Evolutionary conservation across 2,329 filamentous ascomycete genomes (phyloP).

Genomic region (Colletotrichum liriopes): DNA sequence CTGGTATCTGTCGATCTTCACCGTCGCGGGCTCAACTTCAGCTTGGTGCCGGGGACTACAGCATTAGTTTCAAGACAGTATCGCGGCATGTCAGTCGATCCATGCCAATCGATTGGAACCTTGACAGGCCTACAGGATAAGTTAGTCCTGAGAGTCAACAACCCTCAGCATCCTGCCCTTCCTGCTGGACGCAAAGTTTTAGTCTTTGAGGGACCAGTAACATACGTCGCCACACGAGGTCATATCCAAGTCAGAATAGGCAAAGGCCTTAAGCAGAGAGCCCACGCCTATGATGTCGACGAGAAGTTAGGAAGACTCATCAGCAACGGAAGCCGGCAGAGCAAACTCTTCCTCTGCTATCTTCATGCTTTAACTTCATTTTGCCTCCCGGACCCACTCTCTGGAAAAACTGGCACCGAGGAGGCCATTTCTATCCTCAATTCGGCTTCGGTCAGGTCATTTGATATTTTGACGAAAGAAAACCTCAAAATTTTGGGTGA

Average conservation of each 20-base stretch:
- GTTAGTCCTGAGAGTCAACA: constrained; percentile 58
- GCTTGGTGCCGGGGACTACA: too few species aligned
- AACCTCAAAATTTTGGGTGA: constrained; percentile 54
- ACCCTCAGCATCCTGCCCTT: constrained; percentile 53
- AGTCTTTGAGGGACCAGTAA: constrained; percentile 4
- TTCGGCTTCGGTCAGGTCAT: constrained; percentile 66
- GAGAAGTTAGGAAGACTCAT: constrained; percentile 63
- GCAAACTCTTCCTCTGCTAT: constrained; percentile 66
- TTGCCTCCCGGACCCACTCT: constrained; percentile 66
- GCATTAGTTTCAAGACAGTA: too few species aligned
- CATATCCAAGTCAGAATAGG: constrained; percentile 58
- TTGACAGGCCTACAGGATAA: constrained; percentile 65
- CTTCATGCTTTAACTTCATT: constrained; percentile 70
- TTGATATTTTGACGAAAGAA: constrained; percentile 55
- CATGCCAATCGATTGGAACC: constrained; percentile 54
- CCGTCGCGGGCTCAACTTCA: too few species aligned
- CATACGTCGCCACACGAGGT: constrained; percentile 41
- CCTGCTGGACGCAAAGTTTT: constrained; percentile 54
- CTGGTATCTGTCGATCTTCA: background rate
- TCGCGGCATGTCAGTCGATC: too few species aligned
- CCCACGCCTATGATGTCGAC: constrained; percentile 66
- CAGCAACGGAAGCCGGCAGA: constrained; percentile 66
- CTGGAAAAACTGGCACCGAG: constrained; percentile 67
- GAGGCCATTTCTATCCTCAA: constrained; percentile 64
- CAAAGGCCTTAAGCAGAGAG: constrained; percentile 37